Base-by-base conservation (phyloP, 495 filamentous ascomycete genomes). In the Penicillium nucicola region DNA sequence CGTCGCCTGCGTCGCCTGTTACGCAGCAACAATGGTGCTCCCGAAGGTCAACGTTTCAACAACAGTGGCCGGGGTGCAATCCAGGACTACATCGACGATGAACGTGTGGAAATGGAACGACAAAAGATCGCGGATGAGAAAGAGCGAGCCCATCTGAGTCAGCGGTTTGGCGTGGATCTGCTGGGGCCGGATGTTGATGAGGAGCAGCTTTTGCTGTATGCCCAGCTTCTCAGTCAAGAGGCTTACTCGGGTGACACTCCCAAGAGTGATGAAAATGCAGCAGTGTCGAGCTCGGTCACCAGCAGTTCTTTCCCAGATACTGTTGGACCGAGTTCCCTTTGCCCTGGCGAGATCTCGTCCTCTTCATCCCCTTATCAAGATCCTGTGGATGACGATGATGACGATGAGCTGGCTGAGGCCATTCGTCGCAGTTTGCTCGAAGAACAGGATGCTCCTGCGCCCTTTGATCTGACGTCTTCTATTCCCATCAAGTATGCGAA, bases 181-280 rank as follows among this genome's bases (percentile, higher is more conserved):
- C 80, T 86, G 9, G 90, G 87, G 11, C 73, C 76, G 1, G 82
- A 79, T 38, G 73, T 91, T 14, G 90, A 74, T 43, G 92, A 97
- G 60, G 92, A 97, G 52, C 90, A 98, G 59, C 81, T 92, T 34
- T 55, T 98, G 25, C 86, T 84, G 11, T 98, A 97, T 66, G 93
- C 92, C 2, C 83, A 85, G 45, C 81, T 97, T 75, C 70, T 98
- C 15, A 95, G 89, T 40, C 80, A 92, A 57, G 95, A 98, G 66
- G 70, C 83, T 0, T 85, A 84, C 42, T 70, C 76, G 45, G 72
- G 68, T 17, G 85, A 89, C 18, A 78, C 84, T 51, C 72, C 81
- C 49, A 82, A 82, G 41, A 75, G 76, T 10, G 72, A 68, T 18
- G 75, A 81, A 5, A 46, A 38, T n/a, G 45, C 37, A 31, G 65